Evolutionary conservation across 306 rosid genomes (phyloP).

Genomic region (Cucurbita pepo): DNA sequence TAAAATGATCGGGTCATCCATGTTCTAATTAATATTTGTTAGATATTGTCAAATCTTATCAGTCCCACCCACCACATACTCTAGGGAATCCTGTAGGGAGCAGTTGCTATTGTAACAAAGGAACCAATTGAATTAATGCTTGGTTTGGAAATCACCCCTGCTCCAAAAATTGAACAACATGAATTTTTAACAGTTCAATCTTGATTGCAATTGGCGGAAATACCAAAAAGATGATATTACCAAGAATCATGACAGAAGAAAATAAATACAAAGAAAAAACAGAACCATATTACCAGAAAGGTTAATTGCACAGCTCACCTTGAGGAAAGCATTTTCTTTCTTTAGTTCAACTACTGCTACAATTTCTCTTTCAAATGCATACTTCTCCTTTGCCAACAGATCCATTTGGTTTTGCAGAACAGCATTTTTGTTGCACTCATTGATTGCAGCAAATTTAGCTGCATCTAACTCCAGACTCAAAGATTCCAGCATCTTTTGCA

Average conservation of each 20-base stretch:
- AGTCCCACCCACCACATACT: too few species aligned
- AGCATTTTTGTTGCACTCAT: constrained; percentile 90
- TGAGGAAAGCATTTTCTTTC: constrained; percentile 58
- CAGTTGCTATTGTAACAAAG: too few species aligned
- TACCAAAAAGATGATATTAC: neutral
- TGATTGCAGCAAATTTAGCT: constrained; percentile 68
- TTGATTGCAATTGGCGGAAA: neutral
- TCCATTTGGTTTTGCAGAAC: constrained; percentile 79
- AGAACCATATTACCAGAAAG: neutral
- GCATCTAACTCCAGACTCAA: constrained; percentile 75
- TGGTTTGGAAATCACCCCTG: too few species aligned
- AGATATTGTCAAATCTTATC: too few species aligned
- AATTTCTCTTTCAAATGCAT: constrained; percentile 64
- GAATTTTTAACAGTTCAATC: neutral
- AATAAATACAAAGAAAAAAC: neutral
- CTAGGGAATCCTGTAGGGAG: too few species aligned
- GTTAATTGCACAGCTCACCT: constrained; percentile 26
- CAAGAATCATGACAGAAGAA: neutral
- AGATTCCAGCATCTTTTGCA: constrained; percentile 61
- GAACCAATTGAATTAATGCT: too few species aligned
- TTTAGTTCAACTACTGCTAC: constrained; percentile 45
- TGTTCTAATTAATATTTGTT: too few species aligned
- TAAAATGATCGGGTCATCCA: too few species aligned
- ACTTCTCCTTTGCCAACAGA: constrained; percentile 58
- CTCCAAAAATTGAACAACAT: too few species aligned